A percentile compares a stretch with the other conserved stretches of the same genome.
phyloP scores from a whole-genome alignment of 768 basidiomycete species.

The Leccinum sublutescens region DNA sequence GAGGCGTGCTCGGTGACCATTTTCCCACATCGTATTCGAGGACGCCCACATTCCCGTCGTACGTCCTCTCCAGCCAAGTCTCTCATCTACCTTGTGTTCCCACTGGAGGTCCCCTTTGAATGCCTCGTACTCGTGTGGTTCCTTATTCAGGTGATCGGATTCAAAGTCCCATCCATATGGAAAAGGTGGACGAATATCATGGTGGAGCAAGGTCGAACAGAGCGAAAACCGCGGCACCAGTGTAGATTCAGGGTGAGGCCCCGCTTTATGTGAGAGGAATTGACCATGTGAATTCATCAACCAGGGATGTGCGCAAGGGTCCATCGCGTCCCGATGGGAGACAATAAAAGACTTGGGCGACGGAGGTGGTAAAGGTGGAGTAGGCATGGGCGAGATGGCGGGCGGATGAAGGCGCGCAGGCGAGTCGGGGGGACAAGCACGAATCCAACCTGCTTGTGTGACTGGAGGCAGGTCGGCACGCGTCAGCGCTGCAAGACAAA shows the following conservation, averaged over 20 bases:
- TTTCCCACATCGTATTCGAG: slow-evolving; percentile 42
- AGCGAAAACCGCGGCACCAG: slow-evolving; percentile 55
- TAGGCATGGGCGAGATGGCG: slow-evolving; percentile 20
- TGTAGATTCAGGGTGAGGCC: slow-evolving; percentile 42
- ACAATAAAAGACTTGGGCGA: slow-evolving; percentile 33
- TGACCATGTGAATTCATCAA: slow-evolving; percentile 46
- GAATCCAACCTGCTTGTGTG: slow-evolving; percentile 23
- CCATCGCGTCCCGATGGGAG: slow-evolving; percentile 36
- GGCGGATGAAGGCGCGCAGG: slow-evolving; percentile 32
- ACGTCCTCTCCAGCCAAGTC: slow-evolving; percentile 70
- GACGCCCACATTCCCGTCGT: slow-evolving; percentile 62
- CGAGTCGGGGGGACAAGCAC: slow-evolving; percentile 22
- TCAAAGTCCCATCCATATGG: slow-evolving; percentile 49
- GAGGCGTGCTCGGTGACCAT: slow-evolving; percentile 49
- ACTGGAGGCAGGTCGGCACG: slow-evolving; percentile 35
- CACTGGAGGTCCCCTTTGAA: slow-evolving; percentile 56
- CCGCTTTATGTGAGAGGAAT: slow-evolving; percentile 46
- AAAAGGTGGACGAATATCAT: slow-evolving; percentile 52
- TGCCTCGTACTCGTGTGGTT: slow-evolving; percentile 19
- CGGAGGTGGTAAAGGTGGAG: not conserved
- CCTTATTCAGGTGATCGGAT: slow-evolving; percentile 13
- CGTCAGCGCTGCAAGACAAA: slow-evolving; percentile 24
- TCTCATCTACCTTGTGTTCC: slow-evolving; percentile 60
- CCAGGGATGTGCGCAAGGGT: slow-evolving; percentile 37
- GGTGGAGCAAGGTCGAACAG: slow-evolving; percentile 49